Evolutionary conservation across 768 basidiomycete species (phyloP), one percentile per base, ranked within the genome.

Genomic region (Suillus subaureus): DNA sequence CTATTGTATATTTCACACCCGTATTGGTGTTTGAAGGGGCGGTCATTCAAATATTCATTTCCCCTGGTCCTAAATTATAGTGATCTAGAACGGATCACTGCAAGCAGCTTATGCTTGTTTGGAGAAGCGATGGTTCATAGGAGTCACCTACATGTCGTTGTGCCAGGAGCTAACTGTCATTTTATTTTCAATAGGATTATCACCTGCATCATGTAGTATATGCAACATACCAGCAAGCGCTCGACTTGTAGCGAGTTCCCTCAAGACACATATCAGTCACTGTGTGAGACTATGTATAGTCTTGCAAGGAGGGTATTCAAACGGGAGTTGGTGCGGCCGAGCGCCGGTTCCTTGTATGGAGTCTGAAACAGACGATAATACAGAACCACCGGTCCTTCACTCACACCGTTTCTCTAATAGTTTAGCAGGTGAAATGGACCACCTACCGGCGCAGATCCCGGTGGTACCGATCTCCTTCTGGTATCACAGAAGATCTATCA

Each of bases 31-130:
- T 35, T 12, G 42, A 66, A 43, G 61, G 61, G 21, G 42, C 56
- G 43, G 45, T 42, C 39, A 63, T 66, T n/a, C n/a, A n/a, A n/a
- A n/a, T n/a, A n/a, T n/a, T 35, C 49, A 37, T 16, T 66, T 57
- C 3, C 52, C 42, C 21, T 57, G 45, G 39, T 63, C 65, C 40
- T 33, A 66, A 63, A 66, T 23, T 63, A 63, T 18, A 43, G 33
- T 51, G 47, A 33, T 13, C 26, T 57, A 47, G 52, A 63, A 37
- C 7, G 49, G 16, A 28, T 9, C 39, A 35, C 23, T 66, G 15
- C 47, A 54, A 60, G 37, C 52, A 6, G 42, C 61, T 12, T 12
- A 26, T 26, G 61, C 65, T 15, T 42, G 8, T 26, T 42, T 23
- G 26, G 61, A 52, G 31, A 47, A 52, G 21, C 39, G 63, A 51